Evolutionary conservation across 2,329 filamentous ascomycete species (phyloP).

Genomic region (Hymenoscyphus scutula): DNA sequence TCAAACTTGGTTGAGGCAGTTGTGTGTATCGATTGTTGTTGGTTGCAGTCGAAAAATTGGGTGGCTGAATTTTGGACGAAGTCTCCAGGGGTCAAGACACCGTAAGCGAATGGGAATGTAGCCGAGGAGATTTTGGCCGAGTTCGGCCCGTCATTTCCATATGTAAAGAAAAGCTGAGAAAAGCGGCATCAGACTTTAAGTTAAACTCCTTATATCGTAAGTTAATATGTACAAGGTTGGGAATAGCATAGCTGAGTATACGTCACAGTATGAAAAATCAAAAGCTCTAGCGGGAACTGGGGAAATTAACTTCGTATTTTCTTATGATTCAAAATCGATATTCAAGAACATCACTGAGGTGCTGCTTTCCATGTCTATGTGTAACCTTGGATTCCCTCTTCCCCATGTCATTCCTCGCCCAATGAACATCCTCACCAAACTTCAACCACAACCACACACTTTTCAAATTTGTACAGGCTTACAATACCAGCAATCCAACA

Average conservation of each 20-base stretch:
- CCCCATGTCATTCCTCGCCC: background rate
- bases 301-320: background rate
- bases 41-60: background rate
- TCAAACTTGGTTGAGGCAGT: slow-evolving; percentile 10
- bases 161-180: background rate
- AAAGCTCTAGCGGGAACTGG: background rate
- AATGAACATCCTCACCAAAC: background rate
- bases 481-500: background rate
- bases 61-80: background rate
- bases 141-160: background rate
- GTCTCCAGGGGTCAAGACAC: too few relatives aligned
- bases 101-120: background rate
- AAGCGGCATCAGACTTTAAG: background rate
- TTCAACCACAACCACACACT: background rate
- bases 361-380: background rate
- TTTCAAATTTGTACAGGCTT: background rate
- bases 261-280: background rate
- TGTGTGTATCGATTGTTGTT: background rate
- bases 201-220: background rate
- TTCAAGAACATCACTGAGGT: background rate
- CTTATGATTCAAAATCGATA: background rate
- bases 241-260: background rate
- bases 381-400: background rate
- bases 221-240: background rate
- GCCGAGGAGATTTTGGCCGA: background rate